phyloP scores from a whole-genome alignment of 1,139 yeast genomes.

The Suhomyces bokatorum region DNA sequence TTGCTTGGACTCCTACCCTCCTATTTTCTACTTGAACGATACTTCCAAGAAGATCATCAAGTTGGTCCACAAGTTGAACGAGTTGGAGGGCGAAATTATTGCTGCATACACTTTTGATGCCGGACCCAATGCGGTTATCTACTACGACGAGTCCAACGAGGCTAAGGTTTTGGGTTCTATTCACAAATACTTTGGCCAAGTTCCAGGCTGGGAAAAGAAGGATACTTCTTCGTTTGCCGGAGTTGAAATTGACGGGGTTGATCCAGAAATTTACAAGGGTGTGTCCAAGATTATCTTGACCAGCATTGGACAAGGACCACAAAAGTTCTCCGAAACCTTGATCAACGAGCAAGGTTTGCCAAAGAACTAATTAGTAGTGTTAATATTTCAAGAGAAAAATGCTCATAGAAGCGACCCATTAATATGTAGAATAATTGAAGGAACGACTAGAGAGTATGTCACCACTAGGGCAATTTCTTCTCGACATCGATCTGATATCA shows the following conservation, averaged over 20 bases:
- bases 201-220: constrained; percentile 70
- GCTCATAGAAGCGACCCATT: too few species aligned
- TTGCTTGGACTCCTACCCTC: constrained; percentile 92
- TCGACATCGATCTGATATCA: too few species aligned
- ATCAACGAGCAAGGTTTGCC: constrained; percentile 48
- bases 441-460: too few species aligned
- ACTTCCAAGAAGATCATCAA: constrained; percentile 88
- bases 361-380: constrained; percentile 12
- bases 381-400: too few species aligned
- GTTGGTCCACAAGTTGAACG: constrained; percentile 77
- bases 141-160: constrained; percentile 78
- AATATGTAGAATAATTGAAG: background rate
- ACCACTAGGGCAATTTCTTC: too few species aligned
- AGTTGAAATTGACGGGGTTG: constrained; percentile 40
- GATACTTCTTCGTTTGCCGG: constrained; percentile 31
- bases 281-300: constrained; percentile 83
- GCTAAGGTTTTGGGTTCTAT: constrained; percentile 60
- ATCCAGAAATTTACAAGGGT: constrained; percentile 59
- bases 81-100: constrained; percentile 58
- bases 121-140: constrained; percentile 97
- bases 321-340: constrained; percentile 51
- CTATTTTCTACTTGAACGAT: constrained; percentile 92
- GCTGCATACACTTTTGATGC: constrained; percentile 99
- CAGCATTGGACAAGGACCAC: constrained; percentile 85
- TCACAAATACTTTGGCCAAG: constrained; percentile 52